Conservation (phyloP, 1,284 basidiomycete species). For the Apiotrichum montevideense region DNA sequence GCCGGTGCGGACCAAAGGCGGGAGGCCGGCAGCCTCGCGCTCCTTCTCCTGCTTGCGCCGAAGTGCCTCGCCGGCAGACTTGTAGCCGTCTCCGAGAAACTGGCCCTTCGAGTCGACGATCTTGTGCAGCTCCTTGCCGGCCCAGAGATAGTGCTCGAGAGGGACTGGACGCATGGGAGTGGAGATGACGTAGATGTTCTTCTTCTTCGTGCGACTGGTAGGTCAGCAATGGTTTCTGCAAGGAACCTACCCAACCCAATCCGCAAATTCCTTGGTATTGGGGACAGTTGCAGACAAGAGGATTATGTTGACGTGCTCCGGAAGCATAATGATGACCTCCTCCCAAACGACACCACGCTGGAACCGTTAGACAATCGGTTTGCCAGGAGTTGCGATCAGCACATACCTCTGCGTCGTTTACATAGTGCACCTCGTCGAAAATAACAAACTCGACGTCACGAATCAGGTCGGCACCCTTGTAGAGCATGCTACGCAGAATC, state of each 20-base stretch:
- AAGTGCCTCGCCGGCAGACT: constrained; percentile 79
- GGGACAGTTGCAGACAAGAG: constrained; percentile 96
- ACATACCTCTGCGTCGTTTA: constrained; percentile 93
- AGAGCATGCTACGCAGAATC: constrained; percentile 95
- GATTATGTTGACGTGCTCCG: constrained; percentile 94
- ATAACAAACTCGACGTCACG: constrained; percentile 99
- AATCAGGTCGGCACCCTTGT: constrained; percentile 97
- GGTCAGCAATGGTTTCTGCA: no score
- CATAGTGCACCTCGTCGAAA: constrained; percentile 99
- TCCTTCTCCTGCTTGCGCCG: constrained; percentile 96
- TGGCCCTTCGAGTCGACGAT: constrained; percentile 80
- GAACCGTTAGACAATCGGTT: no score
- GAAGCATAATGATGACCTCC: constrained; percentile 98
- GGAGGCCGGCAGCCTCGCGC: constrained; percentile 82
- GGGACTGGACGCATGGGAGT: constrained; percentile 95
- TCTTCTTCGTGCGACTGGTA: constrained; percentile 90
- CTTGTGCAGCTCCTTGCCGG: constrained; percentile 83
- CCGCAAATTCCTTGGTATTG: constrained; percentile 96
- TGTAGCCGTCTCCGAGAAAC: constrained; percentile 74
- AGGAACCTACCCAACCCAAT: constrained; percentile 89
- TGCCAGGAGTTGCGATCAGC: no score
- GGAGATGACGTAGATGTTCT: constrained; percentile 98
- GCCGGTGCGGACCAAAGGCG: constrained; percentile 71
- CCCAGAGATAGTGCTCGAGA: constrained; percentile 93
- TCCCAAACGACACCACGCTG: constrained; percentile 98